Conservation (phyloP, 805 yeast genomes). For the Saccharomyces kudriavzevii region DNA sequence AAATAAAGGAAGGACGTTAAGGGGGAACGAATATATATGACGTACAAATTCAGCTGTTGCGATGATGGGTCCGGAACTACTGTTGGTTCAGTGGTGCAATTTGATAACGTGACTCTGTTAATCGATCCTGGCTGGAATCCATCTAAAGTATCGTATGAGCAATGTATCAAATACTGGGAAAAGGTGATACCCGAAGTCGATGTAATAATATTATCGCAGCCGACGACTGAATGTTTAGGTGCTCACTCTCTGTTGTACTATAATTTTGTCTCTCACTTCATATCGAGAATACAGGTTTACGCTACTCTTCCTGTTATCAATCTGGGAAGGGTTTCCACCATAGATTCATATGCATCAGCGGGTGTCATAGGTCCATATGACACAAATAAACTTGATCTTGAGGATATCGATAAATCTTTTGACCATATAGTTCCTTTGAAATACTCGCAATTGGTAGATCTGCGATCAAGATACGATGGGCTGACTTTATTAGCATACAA, state of each 20-base stretch:
- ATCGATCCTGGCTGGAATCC: constrained; percentile 79
- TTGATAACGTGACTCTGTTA: constrained; percentile 49
- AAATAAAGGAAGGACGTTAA: not conserved
- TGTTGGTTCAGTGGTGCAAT: constrained; percentile 44
- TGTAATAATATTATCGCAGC: constrained; percentile 74
- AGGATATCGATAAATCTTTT: constrained; percentile 73
- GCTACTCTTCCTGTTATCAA: constrained; percentile 87
- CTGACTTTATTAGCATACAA: constrained; percentile 70
- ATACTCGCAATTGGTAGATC: constrained; percentile 64
- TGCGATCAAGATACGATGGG: constrained; percentile 54
- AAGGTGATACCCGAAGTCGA: constrained; percentile 45
- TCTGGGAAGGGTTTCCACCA: constrained; percentile 74
- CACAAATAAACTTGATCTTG: constrained; percentile 49
- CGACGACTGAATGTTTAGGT: constrained; percentile 71
- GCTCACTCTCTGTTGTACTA: constrained; percentile 64
- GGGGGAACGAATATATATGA: constrained; percentile 9
- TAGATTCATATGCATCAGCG: constrained; percentile 66
- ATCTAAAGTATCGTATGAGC: constrained; percentile 30
- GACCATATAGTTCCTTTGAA: constrained; percentile 64
- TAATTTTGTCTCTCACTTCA: constrained; percentile 44
- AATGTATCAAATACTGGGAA: constrained; percentile 32
- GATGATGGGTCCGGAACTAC: constrained; percentile 24
- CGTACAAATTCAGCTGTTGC: constrained; percentile 20
- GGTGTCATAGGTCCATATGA: constrained; percentile 71
- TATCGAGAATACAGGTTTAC: constrained; percentile 64